Evolutionary conservation across 169 alveolate genomes (phyloP), one percentile per base, ranked within the genome.

Genomic region (Eimeria zaria): DNA sequence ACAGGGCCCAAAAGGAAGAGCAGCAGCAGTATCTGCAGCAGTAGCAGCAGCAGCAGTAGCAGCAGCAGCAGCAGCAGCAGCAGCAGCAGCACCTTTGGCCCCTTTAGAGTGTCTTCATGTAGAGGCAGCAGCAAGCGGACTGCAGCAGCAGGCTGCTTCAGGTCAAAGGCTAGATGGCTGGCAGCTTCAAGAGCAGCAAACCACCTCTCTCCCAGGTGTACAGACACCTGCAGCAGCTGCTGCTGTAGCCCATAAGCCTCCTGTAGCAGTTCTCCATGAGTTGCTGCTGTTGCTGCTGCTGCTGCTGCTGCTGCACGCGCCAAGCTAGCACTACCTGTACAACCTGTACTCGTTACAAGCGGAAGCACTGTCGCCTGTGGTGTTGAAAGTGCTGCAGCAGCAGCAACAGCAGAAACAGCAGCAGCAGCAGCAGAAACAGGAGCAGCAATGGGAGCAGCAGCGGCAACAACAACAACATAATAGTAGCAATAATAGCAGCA

Each of bases 151-250:
- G 95, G 96, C 91, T 98, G 99, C 96, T 98, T 97, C 89, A 97
- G 96, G 46, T 97, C 98, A 90, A 97, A 98, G 96, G 97, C 98
- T 48, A 97, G 89, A 85, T 97, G 97, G 92, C 98, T 96, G 27
- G 99, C 99, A 88, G 98, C 99, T 95, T 98, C 98, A 60, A 98
- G 98, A 7, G 99, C 98, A 95, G 98, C 99, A 92, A 97, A 78
- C 99, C 99, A 98, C 74, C 97, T 97, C 97, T 98, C 99, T 94
- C 98, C 98, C 46, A 97, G 95, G 44, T 98, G 97, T 51, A 98
- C 98, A 16, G 99, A 99, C 76, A 98, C 97, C 96, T 99, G 96
- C 85, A 98, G 97, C 73, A 98, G 97, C 97, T 98, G 99, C 62
- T 97, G 96, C n/a, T 98, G 97, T 46, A 98, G 97, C 69, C 97